A percentile compares a stretch with the other conserved stretches of the same genome.
Conservation (phyloP, 495 filamentous ascomycete species). For the Cudoniella acicularis region DNA sequence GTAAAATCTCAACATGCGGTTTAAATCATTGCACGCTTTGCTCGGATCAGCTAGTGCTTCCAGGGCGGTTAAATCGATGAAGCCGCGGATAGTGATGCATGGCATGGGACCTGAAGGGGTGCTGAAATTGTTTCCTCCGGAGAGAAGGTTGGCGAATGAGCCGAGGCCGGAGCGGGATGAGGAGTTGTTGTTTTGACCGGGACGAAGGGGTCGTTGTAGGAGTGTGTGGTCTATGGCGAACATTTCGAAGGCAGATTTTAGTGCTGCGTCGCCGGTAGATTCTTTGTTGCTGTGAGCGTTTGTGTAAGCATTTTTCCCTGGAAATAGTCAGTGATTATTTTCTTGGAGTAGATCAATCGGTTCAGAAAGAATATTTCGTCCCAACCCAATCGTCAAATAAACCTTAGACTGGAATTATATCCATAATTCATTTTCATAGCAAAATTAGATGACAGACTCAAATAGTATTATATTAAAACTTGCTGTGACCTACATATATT, state of each 20-base stretch:
- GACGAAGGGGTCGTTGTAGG: neutral
- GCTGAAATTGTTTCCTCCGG: neutral
- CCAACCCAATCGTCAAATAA: too few species aligned
- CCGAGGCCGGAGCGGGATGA: neutral
- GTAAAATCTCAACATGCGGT: slow-evolving; percentile 1
- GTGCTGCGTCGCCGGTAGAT: neutral
- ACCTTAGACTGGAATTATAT: too few species aligned
- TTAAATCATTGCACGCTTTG: neutral
- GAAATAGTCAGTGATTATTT: too few species aligned
- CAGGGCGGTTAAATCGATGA: neutral
- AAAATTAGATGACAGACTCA: too few species aligned
- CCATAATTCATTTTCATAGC: too few species aligned
- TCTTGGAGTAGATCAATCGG: too few species aligned
- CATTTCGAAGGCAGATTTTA: neutral
- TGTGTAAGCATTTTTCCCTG: slow-evolving; percentile 2
- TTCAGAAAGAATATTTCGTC: too few species aligned
- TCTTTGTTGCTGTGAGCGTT: slow-evolving; percentile 1
- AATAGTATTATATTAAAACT: too few species aligned
- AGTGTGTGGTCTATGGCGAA: slow-evolving; percentile 1
- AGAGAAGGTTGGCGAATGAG: neutral
- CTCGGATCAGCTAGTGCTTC: neutral
- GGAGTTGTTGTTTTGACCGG: too few species aligned
- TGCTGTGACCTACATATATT: slow-evolving; percentile 7
- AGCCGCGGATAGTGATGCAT: neutral
- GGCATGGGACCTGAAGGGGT: neutral